Conservation (phyloP, 2,329 filamentous ascomycete species). For the Xenoacremonium recifei region DNA sequence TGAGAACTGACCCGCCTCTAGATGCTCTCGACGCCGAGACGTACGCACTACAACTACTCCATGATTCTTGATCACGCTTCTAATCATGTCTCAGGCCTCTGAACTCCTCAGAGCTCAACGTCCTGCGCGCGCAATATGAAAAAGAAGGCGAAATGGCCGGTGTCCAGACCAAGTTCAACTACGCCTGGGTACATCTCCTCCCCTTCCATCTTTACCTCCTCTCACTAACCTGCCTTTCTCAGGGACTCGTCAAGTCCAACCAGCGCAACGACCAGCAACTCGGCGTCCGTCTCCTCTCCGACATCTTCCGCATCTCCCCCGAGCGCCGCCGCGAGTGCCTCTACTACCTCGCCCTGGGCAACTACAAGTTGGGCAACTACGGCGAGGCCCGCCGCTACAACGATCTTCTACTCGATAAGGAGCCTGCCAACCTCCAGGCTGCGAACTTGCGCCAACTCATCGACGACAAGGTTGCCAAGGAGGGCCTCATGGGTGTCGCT, state of each 20-base stretch:
- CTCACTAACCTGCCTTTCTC: conserved; percentile 9
- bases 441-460: conserved; percentile 82
- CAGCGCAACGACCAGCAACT: conserved; percentile 85
- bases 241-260: conserved; percentile 95
- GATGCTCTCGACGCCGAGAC: conserved; percentile 98
- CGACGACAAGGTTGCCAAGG: conserved; percentile 93
- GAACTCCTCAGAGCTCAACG: conserved; percentile 87
- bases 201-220: conserved; percentile 3
- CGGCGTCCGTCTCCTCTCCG: conserved; percentile 87
- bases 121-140: conserved; percentile 90
- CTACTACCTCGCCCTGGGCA: conserved; percentile 94
- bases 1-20: conserved; percentile 36
- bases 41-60: too few species aligned
- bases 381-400: conserved; percentile 93
- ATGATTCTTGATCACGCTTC: background rate
- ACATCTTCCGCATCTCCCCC: conserved; percentile 92
- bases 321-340: conserved; percentile 96
- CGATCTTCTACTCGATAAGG: conserved; percentile 84
- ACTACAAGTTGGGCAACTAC: conserved; percentile 98
- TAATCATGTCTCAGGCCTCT: conserved; percentile 61
- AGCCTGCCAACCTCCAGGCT: conserved; percentile 89
- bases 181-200: conserved; percentile 75
- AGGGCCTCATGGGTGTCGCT: conserved; percentile 89
- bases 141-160: conserved; percentile 97
- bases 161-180: conserved; percentile 99